Evolutionary conservation across 805 yeast genomes (phyloP).

Genomic region (Sugiyamaella mastotermitis): DNA sequence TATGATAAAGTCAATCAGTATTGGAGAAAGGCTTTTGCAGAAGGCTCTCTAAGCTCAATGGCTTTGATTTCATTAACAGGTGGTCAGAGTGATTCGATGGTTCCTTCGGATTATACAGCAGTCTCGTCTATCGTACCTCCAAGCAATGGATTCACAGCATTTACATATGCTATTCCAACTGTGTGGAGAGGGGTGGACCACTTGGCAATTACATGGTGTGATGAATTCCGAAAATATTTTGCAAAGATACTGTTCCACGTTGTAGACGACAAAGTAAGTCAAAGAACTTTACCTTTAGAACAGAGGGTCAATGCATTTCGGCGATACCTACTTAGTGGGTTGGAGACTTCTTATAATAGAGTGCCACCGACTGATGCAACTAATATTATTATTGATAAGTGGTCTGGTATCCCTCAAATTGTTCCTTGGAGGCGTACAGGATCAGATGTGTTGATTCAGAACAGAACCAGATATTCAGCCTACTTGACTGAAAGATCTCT

Average conservation of each 20-base stretch:
- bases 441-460: no score
- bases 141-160: slow-evolving; percentile 73
- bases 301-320: slow-evolving; percentile 56
- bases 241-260: slow-evolving; percentile 54
- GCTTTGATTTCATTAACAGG: slow-evolving; percentile 85
- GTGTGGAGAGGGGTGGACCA: slow-evolving; percentile 97
- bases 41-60: slow-evolving; percentile 56
- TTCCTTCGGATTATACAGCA: slow-evolving; percentile 88
- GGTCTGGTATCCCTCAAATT: slow-evolving; percentile 2
- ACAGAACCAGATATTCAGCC: no score
- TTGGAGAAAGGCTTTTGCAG: slow-evolving; percentile 59
- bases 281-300: slow-evolving; percentile 37
- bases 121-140: slow-evolving; percentile 66
- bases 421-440: no score
- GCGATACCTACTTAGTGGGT: slow-evolving; percentile 31
- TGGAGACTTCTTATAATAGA: slow-evolving; percentile 16
- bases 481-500: no score
- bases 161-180: slow-evolving; percentile 76
- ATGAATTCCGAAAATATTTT: slow-evolving; percentile 63
- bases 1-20: slow-evolving; percentile 67
- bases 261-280: slow-evolving; percentile 24
- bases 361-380: not conserved
- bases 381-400: not conserved
- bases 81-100: slow-evolving; percentile 66
- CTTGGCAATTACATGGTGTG: slow-evolving; percentile 95